Base-by-base conservation (phyloP, 23 red algal genomes). In the Gracilaria caudata region DNA sequence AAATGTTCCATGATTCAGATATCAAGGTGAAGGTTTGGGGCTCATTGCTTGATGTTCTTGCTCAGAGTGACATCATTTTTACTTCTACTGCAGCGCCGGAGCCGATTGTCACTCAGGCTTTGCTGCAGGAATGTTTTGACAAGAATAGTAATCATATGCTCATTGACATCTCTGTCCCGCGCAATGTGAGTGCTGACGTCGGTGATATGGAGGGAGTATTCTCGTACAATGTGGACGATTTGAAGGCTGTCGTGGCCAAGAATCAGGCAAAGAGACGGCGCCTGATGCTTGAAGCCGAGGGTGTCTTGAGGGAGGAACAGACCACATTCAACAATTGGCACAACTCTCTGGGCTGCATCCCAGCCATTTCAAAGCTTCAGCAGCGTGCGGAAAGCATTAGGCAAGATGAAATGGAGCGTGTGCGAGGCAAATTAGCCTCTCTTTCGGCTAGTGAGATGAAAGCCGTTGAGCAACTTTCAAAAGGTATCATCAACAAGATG, bases 401-500 rank as follows among this genome's bases (percentile, higher is more conserved):
- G 26, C 58, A 78, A 41, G 96, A 98, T 54, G 96, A 98, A 78
- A 78, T 95, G 70, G 87, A 94, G 19, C 81, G 85, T 49, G 92
- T 98, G 17, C 84, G 64, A 37, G 92, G 92, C 39, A 98, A 98
- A 74, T 84, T 98, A 63, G 37, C 53, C 13, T 90, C 57, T 9
- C 49, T 98, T 13, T 94, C 68, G 0, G 59, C 92, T 13, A 89
- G 82, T 63, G 96, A 98, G 77, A 80, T 86, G 79, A 90, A 83
- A 24, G 96, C 89, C 11, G 96, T 98, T 1, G 96, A 98, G 60
- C 87, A 94, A 63, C 63, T 98, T 37, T 91, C 92, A 14, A 88
- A 90, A 49, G 96, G 96, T 20, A 98, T 98, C 56, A 92, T 98
- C 37, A 93, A 92, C 89, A 98, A 98, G 92, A 87, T 98, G 79